These are phyloP conservation scores for Euryodendron excelsum DNA, from an alignment of 148 eudicot species.

Conservation along the genomic window DNA sequence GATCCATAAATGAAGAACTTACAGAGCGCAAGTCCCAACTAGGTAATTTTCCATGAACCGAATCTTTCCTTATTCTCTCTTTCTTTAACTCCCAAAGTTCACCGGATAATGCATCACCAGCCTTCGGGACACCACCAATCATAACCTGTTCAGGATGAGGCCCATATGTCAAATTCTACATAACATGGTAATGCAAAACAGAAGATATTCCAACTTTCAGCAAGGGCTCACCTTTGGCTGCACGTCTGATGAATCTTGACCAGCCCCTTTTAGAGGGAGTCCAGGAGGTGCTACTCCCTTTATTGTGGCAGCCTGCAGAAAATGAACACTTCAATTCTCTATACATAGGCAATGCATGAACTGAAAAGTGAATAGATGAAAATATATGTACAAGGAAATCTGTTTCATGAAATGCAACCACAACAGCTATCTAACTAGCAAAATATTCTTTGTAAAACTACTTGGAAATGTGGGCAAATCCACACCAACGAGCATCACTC, in stretches of 20 bases:
- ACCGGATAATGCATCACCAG: slow-evolving; percentile 90
- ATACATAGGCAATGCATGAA: slow-evolving; percentile 8
- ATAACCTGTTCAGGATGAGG: slow-evolving; percentile 41
- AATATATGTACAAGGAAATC: neutral
- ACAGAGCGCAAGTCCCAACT: slow-evolving; percentile 98
- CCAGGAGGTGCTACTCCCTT: slow-evolving; percentile 99
- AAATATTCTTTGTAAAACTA: too few species aligned
- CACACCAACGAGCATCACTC: neutral
- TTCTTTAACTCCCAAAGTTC: slow-evolving; percentile 97
- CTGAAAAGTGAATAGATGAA: neutral
- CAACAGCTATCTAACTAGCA: too few species aligned
- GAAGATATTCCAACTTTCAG: neutral
- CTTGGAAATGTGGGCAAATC: too few species aligned
- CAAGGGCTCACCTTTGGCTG: slow-evolving; percentile 57
- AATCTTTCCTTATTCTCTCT: slow-evolving; percentile 76
- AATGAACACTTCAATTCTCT: neutral
- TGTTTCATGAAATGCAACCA: neutral
- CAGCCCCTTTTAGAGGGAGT: slow-evolving; percentile 91
- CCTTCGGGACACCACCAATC: slow-evolving; percentile 70
- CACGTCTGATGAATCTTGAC: slow-evolving; percentile 87
- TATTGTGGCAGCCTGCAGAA: slow-evolving; percentile 86
- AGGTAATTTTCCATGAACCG: slow-evolving; percentile 75
- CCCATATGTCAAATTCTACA: slow-evolving; percentile 15
- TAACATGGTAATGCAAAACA: slow-evolving; percentile 14
- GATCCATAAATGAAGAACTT: slow-evolving; percentile 35